phyloP scores from a whole-genome alignment of 1,139 yeast species.

The Suhomyces yuchorum region DNA sequence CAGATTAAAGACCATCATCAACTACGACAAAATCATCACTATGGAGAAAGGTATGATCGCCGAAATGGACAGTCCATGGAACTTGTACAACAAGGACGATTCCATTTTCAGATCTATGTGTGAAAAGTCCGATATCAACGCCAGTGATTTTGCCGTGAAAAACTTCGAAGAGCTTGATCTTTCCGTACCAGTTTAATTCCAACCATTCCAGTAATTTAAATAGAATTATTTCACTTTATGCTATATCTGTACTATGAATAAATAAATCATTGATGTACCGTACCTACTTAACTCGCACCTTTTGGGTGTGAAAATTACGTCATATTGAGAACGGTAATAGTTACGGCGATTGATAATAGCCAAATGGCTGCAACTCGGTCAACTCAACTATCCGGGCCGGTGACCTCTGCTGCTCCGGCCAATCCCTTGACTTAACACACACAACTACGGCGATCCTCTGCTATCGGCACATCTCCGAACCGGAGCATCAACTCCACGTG shows the following conservation, averaged over 20 bases:
- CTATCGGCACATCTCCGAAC: background rate
- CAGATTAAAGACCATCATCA: conserved; percentile 63
- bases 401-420: too few species aligned
- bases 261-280: background rate
- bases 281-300: too few species aligned
- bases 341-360: too few species aligned
- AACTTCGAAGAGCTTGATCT: background rate
- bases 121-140: conserved; percentile 30
- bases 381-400: too few species aligned
- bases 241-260: too few species aligned
- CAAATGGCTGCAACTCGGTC: too few species aligned
- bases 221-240: too few species aligned
- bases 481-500: background rate
- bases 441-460: background rate
- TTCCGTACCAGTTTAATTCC: background rate
- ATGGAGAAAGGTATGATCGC: conserved; percentile 60
- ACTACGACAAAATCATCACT: conserved; percentile 63
- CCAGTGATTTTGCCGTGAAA: conserved; percentile 6
- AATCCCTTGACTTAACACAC: too few species aligned
- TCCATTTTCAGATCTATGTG: conserved; percentile 44
- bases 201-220: background rate
- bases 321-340: background rate
- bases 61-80: conserved; percentile 57
- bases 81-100: conserved; percentile 38
- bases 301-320: background rate